Percentiles rank a stretch among this genome's conserved stretches.
phyloP scores from a whole-genome alignment of 257 asterid genomes.

The Capsicum rhomboideum region DNA sequence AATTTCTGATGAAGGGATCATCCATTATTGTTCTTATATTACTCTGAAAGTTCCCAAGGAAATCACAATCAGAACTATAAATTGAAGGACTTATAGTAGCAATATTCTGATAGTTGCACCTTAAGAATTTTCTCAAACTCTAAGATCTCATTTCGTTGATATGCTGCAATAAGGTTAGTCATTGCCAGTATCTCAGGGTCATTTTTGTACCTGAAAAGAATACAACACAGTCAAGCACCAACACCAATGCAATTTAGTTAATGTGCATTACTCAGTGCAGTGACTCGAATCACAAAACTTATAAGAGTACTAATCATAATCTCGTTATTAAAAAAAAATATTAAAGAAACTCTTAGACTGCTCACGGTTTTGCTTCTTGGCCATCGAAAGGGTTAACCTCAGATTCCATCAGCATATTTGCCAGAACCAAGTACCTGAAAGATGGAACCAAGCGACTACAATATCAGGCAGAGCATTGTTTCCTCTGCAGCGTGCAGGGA shows the following conservation, averaged over 20 bases:
- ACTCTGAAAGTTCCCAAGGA: constrained; percentile 42
- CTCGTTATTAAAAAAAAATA: neutral
- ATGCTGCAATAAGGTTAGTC: constrained; percentile 96
- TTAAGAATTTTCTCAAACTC: constrained; percentile 94
- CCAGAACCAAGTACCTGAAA: constrained; percentile 89
- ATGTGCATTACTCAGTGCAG: neutral
- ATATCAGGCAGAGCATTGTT: neutral
- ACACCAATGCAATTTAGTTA: neutral
- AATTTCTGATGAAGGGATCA: constrained; percentile 88
- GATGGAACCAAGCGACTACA: neutral
- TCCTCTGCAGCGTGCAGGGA: neutral
- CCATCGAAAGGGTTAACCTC: constrained; percentile 98
- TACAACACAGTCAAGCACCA: neutral
- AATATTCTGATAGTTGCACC: constrained; percentile 33
- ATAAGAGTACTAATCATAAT: neutral
- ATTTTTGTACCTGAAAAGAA: constrained; percentile 62
- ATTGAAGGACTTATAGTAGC: neutral
- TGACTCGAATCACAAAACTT: neutral
- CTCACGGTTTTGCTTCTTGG: constrained; percentile 99
- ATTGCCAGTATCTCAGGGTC: constrained; percentile 96
- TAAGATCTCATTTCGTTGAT: constrained; percentile 92
- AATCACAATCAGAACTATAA: neutral
- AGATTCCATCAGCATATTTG: constrained; percentile 98
- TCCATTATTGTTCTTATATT: constrained; percentile 98
- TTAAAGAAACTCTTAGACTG: neutral